Conservation (phyloP, 768 basidiomycete species). For the Naganishia onofrii region DNA sequence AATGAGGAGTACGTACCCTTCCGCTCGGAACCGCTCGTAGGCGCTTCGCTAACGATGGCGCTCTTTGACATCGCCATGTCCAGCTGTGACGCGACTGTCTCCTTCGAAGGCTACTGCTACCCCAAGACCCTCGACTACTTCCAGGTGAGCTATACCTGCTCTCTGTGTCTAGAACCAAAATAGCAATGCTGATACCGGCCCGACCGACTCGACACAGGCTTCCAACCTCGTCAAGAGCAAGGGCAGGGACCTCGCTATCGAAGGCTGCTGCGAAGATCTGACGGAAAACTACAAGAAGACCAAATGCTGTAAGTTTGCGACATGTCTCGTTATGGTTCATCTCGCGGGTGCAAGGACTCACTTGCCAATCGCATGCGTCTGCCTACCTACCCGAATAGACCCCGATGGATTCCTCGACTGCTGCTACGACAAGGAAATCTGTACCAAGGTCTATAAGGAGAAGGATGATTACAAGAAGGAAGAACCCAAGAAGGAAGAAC, state of each 20-base stretch:
- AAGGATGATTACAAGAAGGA: no score
- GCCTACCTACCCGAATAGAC: constrained; percentile 5
- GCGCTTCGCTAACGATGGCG: background rate
- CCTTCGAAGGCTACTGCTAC: constrained; percentile 13
- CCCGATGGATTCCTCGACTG: constrained; percentile 21
- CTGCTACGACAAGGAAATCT: constrained; percentile 22
- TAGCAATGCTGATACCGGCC: no score
- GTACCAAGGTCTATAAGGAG: constrained; percentile 5
- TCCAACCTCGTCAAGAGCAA: background rate
- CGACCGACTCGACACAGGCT: background rate
- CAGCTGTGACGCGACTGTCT: constrained; percentile 14
- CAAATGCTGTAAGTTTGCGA: constrained; percentile 1
- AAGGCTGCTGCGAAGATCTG: constrained; percentile 18
- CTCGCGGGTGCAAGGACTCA: background rate
- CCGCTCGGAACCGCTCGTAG: background rate
- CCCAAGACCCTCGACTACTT: constrained; percentile 18
- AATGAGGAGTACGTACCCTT: background rate
- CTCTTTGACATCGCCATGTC: background rate
- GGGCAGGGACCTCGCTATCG: constrained; percentile 21
- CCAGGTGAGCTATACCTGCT: background rate
- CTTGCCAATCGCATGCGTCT: no score
- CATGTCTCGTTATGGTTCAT: background rate
- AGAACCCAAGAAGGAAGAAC: background rate
- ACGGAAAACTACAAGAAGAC: constrained; percentile 3
- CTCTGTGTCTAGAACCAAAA: no score